Conservation (phyloP, 768 basidiomycete genomes). For the Calocera viscosa region DNA sequence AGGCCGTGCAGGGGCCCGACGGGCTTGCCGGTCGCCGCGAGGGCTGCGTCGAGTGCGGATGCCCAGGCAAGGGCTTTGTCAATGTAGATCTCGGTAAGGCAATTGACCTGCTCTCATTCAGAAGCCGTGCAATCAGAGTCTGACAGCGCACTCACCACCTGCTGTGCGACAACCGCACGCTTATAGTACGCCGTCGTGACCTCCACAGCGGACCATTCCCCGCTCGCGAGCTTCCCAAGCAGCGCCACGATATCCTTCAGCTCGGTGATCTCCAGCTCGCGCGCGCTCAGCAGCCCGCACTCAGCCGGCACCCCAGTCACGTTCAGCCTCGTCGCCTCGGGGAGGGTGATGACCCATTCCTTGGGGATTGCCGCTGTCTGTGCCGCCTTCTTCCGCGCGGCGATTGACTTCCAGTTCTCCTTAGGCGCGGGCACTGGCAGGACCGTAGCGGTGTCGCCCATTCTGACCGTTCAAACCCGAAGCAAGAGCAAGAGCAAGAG, state of each 20-base stretch:
- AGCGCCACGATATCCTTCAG: constrained; percentile 39
- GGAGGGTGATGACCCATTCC: constrained; percentile 44
- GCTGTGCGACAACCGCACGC: constrained; percentile 67
- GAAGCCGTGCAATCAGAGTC: not conserved
- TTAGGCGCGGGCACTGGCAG: not conserved
- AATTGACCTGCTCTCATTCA: constrained; percentile 46
- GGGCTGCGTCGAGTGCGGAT: constrained; percentile 48
- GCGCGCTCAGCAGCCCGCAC: constrained; percentile 44
- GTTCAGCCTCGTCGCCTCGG: constrained; percentile 33
- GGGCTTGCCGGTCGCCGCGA: constrained; percentile 47
- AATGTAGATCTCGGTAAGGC: constrained; percentile 69
- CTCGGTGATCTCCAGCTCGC: constrained; percentile 52
- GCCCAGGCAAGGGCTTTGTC: constrained; percentile 56
- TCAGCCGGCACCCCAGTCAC: constrained; percentile 43
- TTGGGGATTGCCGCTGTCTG: constrained; percentile 48
- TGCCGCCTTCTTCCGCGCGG: constrained; percentile 39
- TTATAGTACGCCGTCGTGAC: constrained; percentile 66
- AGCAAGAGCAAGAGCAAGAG: no score
- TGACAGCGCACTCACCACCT: constrained; percentile 39
- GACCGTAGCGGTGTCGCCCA: not conserved
- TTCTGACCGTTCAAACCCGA: not conserved
- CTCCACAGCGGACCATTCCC: constrained; percentile 49
- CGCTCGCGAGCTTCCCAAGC: constrained; percentile 40
- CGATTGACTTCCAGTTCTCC: constrained; percentile 39
- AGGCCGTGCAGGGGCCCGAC: constrained; percentile 66